Conservation (phyloP, 805 yeast species). For the Hanseniaspora lindneri region DNA sequence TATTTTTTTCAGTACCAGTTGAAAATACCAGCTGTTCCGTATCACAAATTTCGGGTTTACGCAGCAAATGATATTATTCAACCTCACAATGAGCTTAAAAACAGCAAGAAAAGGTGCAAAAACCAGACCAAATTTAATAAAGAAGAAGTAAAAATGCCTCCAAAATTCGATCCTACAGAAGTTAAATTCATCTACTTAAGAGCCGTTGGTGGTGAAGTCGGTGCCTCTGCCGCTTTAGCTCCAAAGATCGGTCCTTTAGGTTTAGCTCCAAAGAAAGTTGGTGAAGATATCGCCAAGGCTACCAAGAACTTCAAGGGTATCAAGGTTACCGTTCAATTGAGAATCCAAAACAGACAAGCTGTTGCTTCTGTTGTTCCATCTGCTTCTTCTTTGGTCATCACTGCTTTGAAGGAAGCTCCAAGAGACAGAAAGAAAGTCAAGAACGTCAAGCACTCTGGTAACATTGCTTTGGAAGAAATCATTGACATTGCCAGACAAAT, state of each 20-base stretch:
- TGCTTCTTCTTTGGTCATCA: conserved; percentile 96
- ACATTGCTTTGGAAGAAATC: conserved; percentile 93
- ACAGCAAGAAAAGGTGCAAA: no score
- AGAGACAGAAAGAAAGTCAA: conserved; percentile 99
- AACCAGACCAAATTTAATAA: conserved; percentile 18
- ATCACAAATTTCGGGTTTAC: no score
- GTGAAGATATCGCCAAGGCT: conserved; percentile 99
- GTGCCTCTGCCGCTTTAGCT: conserved; percentile 98
- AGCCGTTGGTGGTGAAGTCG: conserved; percentile 99
- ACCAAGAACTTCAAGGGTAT: conserved; percentile 98
- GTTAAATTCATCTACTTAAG: conserved; percentile 96
- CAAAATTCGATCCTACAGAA: conserved; percentile 97
- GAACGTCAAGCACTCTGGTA: conserved; percentile 99
- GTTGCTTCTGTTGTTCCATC: conserved; percentile 97
- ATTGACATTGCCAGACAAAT: conserved; percentile 94
- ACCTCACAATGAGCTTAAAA: no score
- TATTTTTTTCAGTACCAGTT: no score
- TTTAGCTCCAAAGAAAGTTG: conserved; percentile 99
- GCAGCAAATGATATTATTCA: no score
- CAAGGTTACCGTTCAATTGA: conserved; percentile 96
- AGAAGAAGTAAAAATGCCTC: conserved; percentile 57
- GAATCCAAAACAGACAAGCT: conserved; percentile 99
- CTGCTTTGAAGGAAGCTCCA: conserved; percentile 98
- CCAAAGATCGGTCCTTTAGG: conserved; percentile 99
- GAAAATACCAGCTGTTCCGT: no score